These are phyloP conservation scores for Cantharellus cinnabarinus DNA, from an alignment of 768 basidiomycete genomes.

Conservation along the genomic window DNA sequence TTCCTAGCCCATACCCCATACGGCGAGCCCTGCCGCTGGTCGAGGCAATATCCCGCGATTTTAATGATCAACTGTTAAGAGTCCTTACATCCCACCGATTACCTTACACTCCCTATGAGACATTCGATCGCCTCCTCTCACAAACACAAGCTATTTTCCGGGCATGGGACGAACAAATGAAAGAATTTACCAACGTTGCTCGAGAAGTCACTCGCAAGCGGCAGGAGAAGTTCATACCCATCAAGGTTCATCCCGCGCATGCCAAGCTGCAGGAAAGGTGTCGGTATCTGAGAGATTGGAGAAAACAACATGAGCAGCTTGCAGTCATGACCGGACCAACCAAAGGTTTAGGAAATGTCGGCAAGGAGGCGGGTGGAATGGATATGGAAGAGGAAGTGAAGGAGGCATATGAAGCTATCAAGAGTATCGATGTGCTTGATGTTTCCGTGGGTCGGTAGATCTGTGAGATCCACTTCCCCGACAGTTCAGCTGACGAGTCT, in stretches of 20 bases:
- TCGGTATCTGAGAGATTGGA: constrained; percentile 74
- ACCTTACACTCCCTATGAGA: constrained; percentile 83
- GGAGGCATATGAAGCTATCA: constrained; percentile 91
- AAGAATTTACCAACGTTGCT: constrained; percentile 82
- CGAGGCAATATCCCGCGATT: constrained; percentile 94
- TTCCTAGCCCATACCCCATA: constrained; percentile 63
- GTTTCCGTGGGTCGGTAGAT: constrained; percentile 61
- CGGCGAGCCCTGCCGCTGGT: constrained; percentile 89
- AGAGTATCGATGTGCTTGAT: constrained; percentile 89
- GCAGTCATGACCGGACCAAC: constrained; percentile 94
- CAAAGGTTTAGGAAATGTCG: constrained; percentile 54
- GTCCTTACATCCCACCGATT: constrained; percentile 82
- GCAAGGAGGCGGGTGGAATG: constrained; percentile 68
- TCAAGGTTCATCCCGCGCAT: constrained; percentile 83
- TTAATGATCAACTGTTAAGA: constrained; percentile 83
- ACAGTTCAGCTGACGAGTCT: neutral
- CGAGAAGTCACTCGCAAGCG: constrained; percentile 84
- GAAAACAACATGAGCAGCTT: constrained; percentile 93
- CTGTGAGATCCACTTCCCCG: neutral
- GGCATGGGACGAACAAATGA: constrained; percentile 77
- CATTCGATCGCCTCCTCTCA: constrained; percentile 69
- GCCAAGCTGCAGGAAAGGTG: constrained; percentile 76
- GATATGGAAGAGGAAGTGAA: constrained; percentile 98
- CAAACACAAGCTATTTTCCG: constrained; percentile 61
- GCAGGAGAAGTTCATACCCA: constrained; percentile 84